Conservation (phyloP, 306 rosid species). For the Cyclanthera cordifolia region DNA sequence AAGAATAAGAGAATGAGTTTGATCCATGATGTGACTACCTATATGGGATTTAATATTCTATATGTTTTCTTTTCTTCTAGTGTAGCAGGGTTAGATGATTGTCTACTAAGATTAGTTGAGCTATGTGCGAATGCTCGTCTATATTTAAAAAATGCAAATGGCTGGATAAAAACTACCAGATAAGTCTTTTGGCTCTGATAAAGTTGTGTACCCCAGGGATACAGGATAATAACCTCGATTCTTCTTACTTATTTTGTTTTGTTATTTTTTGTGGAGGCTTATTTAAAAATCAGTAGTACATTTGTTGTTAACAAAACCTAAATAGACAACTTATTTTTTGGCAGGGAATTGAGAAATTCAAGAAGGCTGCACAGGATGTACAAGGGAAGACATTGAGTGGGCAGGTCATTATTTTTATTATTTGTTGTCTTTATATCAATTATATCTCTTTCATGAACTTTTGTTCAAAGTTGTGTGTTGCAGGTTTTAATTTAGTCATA, state of each 20-base stretch:
- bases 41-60: too few species aligned
- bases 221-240: too few species aligned
- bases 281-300: background rate
- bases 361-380: slow-evolving; percentile 72
- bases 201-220: background rate
- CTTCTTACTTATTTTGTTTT: background rate
- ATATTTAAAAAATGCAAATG: background rate
- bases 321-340: slow-evolving; percentile 14
- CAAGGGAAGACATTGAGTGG: slow-evolving; percentile 77
- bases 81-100: too few species aligned
- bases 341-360: slow-evolving; percentile 90
- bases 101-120: too few species aligned
- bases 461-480: background rate
- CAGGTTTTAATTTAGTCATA: background rate
- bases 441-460: background rate
- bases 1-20: too few species aligned
- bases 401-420: slow-evolving; percentile 48
- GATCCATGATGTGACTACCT: too few species aligned
- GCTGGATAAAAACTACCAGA: background rate
- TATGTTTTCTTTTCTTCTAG: too few species aligned
- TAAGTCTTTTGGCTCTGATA: background rate
- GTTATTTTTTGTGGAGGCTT: background rate
- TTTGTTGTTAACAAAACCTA: slow-evolving; percentile 1
- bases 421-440: background rate
- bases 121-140: too few species aligned